Evolutionary conservation across 805 yeast species (phyloP).

Genomic region (Suhomyces tanzawaensis): DNA sequence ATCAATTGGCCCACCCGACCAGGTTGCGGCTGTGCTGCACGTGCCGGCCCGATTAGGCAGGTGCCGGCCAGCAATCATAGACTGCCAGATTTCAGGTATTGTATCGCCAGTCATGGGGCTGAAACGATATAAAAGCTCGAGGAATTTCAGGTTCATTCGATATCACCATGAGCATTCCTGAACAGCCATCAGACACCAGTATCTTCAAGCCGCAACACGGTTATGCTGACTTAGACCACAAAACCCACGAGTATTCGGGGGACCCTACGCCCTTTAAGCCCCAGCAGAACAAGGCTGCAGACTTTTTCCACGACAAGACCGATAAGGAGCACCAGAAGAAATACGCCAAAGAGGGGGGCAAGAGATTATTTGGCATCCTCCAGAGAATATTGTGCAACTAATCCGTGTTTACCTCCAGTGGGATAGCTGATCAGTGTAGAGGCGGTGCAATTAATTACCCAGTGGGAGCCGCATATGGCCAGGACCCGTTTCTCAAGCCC

Average conservation of each 20-base stretch:
- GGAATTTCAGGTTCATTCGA: background rate
- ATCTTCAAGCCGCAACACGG: constrained; percentile 31
- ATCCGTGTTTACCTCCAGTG: background rate
- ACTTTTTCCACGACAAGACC: constrained; percentile 26
- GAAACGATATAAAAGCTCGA: background rate
- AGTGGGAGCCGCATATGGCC: too few species aligned
- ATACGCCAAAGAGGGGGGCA: constrained; percentile 26
- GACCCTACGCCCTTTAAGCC: constrained; percentile 30
- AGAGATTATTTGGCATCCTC: constrained; percentile 8
- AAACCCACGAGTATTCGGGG: constrained; percentile 31
- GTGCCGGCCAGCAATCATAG: background rate
- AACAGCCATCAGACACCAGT: constrained; percentile 27
- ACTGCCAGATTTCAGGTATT: background rate
- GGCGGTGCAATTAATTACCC: background rate
- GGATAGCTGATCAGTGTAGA: background rate
- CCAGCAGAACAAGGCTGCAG: constrained; percentile 24
- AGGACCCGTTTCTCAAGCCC: too few species aligned
- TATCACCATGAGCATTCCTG: constrained; percentile 23
- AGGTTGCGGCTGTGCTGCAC: background rate
- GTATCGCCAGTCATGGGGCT: too few species aligned
- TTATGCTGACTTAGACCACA: constrained; percentile 25
- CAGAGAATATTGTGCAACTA: constrained; percentile 6
- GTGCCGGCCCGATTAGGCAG: background rate
- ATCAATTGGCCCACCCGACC: too few species aligned
- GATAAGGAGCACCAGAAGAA: constrained; percentile 31